Evolutionary conservation across 768 basidiomycete genomes (phyloP).

Genomic region (Plicaturopsis crispa): DNA sequence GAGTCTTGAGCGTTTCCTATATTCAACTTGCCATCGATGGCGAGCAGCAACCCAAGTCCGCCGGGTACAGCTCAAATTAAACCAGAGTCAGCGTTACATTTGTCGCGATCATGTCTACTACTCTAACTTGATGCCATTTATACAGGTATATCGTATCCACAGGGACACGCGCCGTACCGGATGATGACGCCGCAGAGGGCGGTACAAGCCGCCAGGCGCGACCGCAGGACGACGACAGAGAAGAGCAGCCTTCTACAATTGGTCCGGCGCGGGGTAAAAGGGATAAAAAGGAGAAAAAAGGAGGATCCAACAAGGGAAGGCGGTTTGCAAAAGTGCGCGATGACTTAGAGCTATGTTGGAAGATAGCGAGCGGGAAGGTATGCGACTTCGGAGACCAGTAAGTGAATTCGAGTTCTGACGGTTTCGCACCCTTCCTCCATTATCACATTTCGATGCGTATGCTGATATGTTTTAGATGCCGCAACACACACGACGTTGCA

Average conservation of each 20-base stretch:
- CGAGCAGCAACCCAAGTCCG: too few relatives aligned
- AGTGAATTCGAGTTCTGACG: conserved; percentile 16
- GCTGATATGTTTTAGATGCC: conserved; percentile 43
- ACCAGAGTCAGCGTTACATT: too few relatives aligned
- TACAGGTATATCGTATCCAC: conserved; percentile 34
- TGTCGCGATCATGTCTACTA: too few relatives aligned
- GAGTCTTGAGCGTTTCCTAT: too few relatives aligned
- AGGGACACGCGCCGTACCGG: conserved; percentile 20
- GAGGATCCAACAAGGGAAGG: conserved; percentile 81
- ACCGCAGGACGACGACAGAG: conserved; percentile 15
- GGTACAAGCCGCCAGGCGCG: conserved; percentile 28
- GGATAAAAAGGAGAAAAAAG: conserved; percentile 64
- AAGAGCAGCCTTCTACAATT: conserved; percentile 10
- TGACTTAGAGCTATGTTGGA: conserved; percentile 78
- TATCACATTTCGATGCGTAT: not conserved
- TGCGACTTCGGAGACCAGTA: conserved; percentile 71
- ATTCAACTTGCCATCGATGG: too few relatives aligned
- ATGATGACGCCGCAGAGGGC: conserved; percentile 64
- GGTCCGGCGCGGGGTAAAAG: conserved; percentile 23
- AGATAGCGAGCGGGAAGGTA: conserved; percentile 55
- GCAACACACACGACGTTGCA: conserved; percentile 69
- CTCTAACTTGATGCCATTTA: too few relatives aligned
- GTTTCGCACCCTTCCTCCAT: too few relatives aligned
- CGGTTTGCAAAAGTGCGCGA: conserved; percentile 74
- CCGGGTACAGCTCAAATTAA: too few relatives aligned